Evolutionary conservation across 164 flowering plant species (phyloP), one percentile per base, ranked within the genome.

Genomic region (Vitis rupestris): DNA sequence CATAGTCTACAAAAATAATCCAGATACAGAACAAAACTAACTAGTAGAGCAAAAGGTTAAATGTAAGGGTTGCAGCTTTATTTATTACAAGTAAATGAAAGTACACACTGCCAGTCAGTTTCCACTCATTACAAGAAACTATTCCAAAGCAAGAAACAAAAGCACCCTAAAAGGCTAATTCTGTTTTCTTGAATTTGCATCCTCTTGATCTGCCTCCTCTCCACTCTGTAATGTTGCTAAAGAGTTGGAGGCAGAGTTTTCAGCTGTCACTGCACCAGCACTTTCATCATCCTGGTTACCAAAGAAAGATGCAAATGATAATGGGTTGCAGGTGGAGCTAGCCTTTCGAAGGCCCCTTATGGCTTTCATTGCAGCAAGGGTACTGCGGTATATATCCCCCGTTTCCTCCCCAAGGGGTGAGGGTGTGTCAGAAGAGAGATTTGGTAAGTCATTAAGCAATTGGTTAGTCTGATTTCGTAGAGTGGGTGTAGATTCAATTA

Each of bases 251-350:
- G 78, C 79, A 10, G 94, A 89, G 77, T 88, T 82, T 65, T 83
- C 94, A 59, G 79, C 84, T 19, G 93, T 87, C 37, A 88, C 72
- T 52, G 86, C 87, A 48, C 92, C 91, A 30, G 63, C 56, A 60
- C 82, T 76, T 10, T 85, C 90, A 73, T 79, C 88, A 68, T 84
- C 89, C 67, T 67, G 81, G 65, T 62, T 75, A 56, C 74, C 78
- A 50, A 82, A 76, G 54, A 83, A 73, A 15, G 85, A 78, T 3
- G 91, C 83, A 51, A 85, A 77, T 3, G 95, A 92, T 53, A 88
- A 70, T 8, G 97, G 97, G 59, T 86, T 84, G 67, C 67, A 80
- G n/a, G 97, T 88, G 50, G 97, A 92, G 80, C 97, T 92, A 14
- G 83, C 92, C 65, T 80, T 87, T 54, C 81, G 82, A 29, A 92